Percentiles rank a stretch among this genome's conserved stretches.
phyloP scores from a whole-genome alignment of 2,329 filamentous ascomycete species.

The Zelopaecilomyces penicillatus region DNA sequence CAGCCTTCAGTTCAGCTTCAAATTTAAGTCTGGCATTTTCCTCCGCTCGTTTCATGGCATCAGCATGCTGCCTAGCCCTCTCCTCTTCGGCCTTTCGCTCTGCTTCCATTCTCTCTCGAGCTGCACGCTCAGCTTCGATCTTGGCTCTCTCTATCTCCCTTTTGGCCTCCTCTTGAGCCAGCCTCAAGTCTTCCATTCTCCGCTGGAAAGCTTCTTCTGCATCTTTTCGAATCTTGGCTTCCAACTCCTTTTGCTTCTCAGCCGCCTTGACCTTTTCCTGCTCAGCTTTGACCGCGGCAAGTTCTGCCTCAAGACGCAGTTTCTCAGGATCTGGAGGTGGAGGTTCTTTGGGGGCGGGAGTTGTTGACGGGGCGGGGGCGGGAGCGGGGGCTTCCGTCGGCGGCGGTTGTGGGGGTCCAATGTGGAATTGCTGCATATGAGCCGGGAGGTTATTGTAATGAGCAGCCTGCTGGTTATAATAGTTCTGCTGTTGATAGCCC shows the following conservation, averaged over 20 bases:
- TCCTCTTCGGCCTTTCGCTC: conserved; percentile 39
- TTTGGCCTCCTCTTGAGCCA: conserved; percentile 36
- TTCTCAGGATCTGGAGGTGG: conserved; percentile 45
- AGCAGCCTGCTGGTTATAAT: conserved; percentile 19
- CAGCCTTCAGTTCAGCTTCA: conserved; percentile 33
- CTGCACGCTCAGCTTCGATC: conserved; percentile 36
- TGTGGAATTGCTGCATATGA: conserved; percentile 29
- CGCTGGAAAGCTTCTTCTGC: conserved; percentile 35
- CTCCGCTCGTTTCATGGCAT: conserved; percentile 27
- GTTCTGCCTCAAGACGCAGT: conserved; percentile 51
- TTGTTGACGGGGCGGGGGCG: conserved; percentile 19
- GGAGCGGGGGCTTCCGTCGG: conserved; percentile 32
- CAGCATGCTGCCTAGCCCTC: conserved; percentile 26
- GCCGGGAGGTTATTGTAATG: conserved; percentile 26
- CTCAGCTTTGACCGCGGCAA: conserved; percentile 41
- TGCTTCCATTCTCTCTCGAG: conserved; percentile 36
- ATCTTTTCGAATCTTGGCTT: conserved; percentile 37
- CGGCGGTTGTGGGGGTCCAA: conserved; percentile 35
- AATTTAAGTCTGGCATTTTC: conserved; percentile 29
- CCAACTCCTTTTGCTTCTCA: conserved; percentile 34
- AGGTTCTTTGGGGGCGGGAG: conserved; percentile 34
- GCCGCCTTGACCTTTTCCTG: conserved; percentile 38
- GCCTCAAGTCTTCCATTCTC: conserved; percentile 32
- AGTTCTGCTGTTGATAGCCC: conserved; percentile 31
- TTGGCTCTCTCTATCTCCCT: conserved; percentile 40